Base-by-base conservation (phyloP, 1,284 basidiomycete species). In the Cryptococcus sp. region DNA sequence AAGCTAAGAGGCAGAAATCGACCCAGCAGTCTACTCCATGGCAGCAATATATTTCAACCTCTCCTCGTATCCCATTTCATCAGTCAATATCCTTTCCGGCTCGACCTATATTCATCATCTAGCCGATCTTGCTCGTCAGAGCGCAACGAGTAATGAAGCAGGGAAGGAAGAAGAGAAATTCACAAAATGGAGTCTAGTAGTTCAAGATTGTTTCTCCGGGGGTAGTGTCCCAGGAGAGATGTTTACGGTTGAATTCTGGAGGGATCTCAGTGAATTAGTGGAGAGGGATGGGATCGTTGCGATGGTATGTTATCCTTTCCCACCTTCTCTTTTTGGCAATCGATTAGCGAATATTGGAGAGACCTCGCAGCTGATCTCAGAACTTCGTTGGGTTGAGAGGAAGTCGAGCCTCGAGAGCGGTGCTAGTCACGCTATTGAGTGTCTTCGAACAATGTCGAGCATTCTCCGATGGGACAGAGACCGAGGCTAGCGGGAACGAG, bases 131-230 rank as follows among this genome's bases (percentile, higher is more conserved):
- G 18, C 50, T 14, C 28, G 28, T 28, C 28, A 28, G 28, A 28
- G 11, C 5, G 28, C 28, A 5, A 5, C 11, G 28, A 28, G 11
- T 28, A 28, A 43, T 53, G 39, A 23, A 31, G 18, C 24, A 64
- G 61, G n/a, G 52, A 63, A 34, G 62, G 66, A 28, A 28, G 14
- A 58, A 46, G 45, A 46, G 64, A 73, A 50, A 39, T n/a, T 34
- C 48, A 18, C 50, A 54, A 28, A 67, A 22, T 94, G 83, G 69
- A 87, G 88, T 67, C 83, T 87, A 60, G 81, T 91, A 18, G 78
- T 94, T 0, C 92, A 97, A 63, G 92, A 94, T 66, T 88, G 87
- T 62, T 96, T 94, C 72, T 90, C 89, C 10, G 91, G 91, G 2
- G 92, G 91, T 3, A 82, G 82, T 19, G 83, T 96, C 3, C 90